Evolutionary conservation across 495 filamentous ascomycete genomes (phyloP), one percentile per base, ranked within the genome.

Genomic region (Halenospora varia): DNA sequence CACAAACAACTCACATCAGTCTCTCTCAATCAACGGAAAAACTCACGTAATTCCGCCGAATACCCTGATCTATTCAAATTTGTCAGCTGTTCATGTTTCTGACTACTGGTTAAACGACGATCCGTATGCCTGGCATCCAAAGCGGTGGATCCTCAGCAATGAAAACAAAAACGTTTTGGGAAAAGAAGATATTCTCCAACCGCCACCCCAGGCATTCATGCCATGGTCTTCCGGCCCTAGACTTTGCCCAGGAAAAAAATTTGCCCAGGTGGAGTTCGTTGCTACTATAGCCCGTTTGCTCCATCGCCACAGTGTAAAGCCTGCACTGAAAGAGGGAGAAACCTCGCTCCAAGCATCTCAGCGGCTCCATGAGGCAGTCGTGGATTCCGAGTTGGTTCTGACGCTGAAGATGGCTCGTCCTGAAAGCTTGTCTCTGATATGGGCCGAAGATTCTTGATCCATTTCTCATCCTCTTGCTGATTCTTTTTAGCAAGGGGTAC

Each of bases 221-320:
- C 71, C 72, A 0, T 83, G 78, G 77, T 77, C 77, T 0, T 71
- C 71, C 0, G 79, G 78, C 6, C 52, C 69, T 1, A 63, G 73
- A 8, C 61, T 71, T 46, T 82, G 79, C 48, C 74, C 76, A 0
- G 80, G 78, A 0, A 70, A 66, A 59, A 81, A 77, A 53, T 78
- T 82, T 55, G 69, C 75, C 0, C 72, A 80, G 57, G 80, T 80
- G 0, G 79, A 83, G 56, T 77, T 79, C 53, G 77, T 81, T 2
- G 77, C 76, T 0, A 62, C 66, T 0, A 62, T 82, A 51, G 75
- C 71, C 1, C 51, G 59, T 0, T 44, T 82, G 1, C 76, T 83
- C 56, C 61, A 65, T 1, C 48, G 71, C 23, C 69, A 68, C 59
- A 40, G 59, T 2, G 72, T 73, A 8, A 53, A 62, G 1, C 72